phyloP scores from a whole-genome alignment of 2,329 filamentous ascomycete species.

The Arthrobotrys iridis region DNA sequence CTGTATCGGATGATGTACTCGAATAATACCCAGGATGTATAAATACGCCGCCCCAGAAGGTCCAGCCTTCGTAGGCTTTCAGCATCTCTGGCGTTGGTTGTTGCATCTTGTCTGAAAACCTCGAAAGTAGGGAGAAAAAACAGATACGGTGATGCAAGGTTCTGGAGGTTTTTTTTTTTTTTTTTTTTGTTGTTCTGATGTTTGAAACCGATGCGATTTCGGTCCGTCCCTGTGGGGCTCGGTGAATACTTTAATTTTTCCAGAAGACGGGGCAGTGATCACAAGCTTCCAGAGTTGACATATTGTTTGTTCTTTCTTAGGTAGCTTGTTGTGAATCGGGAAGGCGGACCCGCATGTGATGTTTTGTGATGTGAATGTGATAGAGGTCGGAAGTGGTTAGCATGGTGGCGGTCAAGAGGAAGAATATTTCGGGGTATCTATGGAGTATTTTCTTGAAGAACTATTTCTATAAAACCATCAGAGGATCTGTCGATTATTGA shows the following conservation, averaged over 20 bases:
- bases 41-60: conserved; percentile 22
- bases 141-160: background rate
- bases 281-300: conserved; percentile 10
- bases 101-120: background rate
- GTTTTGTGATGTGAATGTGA: conserved; percentile 30
- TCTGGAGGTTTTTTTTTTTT: conserved; percentile 5
- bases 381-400: background rate
- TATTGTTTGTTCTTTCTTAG: conserved; percentile 13
- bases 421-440: too few relatives aligned
- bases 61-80: conserved; percentile 8
- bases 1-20: conserved; percentile 6
- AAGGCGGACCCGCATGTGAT: conserved; percentile 50
- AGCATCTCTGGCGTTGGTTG: conserved; percentile 4
- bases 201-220: background rate
- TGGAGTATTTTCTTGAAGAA: too few relatives aligned
- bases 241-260: conserved; percentile 11
- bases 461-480: background rate
- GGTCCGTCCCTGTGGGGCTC: background rate
- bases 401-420: conserved; percentile 3
- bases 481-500: background rate
- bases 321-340: conserved; percentile 37
- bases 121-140: background rate
- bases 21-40: conserved; percentile 14
- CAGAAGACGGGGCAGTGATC: conserved; percentile 24
- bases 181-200: background rate